phyloP scores from a whole-genome alignment of 768 basidiomycete species.

The Lactarius trivialis region DNA sequence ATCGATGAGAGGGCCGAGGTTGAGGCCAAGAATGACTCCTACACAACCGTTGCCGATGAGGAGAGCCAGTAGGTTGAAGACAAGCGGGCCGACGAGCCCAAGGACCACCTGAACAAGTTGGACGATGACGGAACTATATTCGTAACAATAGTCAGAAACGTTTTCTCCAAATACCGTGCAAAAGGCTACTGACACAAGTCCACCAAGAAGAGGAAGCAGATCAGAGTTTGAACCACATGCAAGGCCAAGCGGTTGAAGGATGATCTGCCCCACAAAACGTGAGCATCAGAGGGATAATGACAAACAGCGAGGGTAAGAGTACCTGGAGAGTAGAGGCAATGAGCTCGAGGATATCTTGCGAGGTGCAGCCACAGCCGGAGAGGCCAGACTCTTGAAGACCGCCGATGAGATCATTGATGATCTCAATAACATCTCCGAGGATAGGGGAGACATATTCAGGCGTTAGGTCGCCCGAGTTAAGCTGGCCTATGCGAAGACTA shows the following conservation, averaged over 20 bases:
- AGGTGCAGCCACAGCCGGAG: slow-evolving; percentile 4
- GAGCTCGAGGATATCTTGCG: not conserved
- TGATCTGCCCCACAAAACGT: not conserved
- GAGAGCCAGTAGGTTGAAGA: slow-evolving; percentile 3
- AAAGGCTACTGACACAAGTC: slow-evolving; percentile 7
- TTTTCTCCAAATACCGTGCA: not conserved
- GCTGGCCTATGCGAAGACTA: not conserved
- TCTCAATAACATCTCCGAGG: not conserved
- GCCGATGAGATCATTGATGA: not conserved
- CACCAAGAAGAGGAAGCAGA: not conserved
- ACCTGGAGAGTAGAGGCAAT: not conserved
- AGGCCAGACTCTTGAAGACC: not conserved
- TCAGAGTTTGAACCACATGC: not conserved
- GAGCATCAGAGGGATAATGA: not conserved
- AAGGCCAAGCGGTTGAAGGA: not conserved
- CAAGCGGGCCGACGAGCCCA: not conserved
- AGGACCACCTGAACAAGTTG: slow-evolving; percentile 9
- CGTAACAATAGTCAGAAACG: not conserved
- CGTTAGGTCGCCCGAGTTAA: not conserved
- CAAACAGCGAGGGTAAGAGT: not conserved
- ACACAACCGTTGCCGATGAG: slow-evolving; percentile 15
- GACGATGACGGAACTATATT: not conserved
- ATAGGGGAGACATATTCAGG: not conserved
- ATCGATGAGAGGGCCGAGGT: not conserved
- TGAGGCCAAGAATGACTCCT: not conserved